Conservation (phyloP, 768 basidiomycete species). For the Termitomyces sp. region DNA sequence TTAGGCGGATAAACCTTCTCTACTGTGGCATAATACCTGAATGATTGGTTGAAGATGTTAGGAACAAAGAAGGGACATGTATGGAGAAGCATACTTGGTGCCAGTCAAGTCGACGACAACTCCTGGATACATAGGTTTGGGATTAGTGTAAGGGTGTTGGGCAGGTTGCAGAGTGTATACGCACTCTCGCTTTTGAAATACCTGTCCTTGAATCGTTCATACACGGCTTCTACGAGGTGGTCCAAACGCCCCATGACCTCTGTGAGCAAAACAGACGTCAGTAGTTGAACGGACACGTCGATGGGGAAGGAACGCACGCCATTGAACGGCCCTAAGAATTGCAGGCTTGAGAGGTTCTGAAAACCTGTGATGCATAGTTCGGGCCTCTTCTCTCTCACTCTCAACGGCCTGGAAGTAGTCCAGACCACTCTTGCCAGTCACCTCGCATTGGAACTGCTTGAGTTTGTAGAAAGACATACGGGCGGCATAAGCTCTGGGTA, state of each 20-base stretch:
- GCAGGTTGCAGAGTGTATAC: constrained; percentile 32
- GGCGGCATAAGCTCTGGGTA: constrained; percentile 70
- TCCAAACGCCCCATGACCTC: constrained; percentile 97
- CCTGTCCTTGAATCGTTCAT: constrained; percentile 93
- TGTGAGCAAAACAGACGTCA: constrained; percentile 34
- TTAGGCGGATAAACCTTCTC: constrained; percentile 75
- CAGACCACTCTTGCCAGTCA: constrained; percentile 90
- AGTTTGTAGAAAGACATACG: constrained; percentile 94
- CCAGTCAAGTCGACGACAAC: constrained; percentile 86
- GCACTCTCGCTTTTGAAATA: constrained; percentile 90
- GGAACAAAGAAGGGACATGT: constrained; percentile 2
- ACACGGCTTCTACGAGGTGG: constrained; percentile 91
- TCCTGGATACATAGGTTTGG: constrained; percentile 40
- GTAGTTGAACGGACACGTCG: constrained; percentile 16
- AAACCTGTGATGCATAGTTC: constrained; percentile 87
- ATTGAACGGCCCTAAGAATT: constrained; percentile 91
- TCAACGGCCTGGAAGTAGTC: constrained; percentile 94
- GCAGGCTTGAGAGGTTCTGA: constrained; percentile 91
- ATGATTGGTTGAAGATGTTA: constrained; percentile 17
- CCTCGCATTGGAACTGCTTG: constrained; percentile 96
- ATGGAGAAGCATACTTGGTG: constrained; percentile 61
- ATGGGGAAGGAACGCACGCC: constrained; percentile 68
- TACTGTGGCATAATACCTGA: constrained; percentile 80
- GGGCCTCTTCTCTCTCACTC: constrained; percentile 87
- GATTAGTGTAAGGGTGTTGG: constrained; percentile 16